Base-by-base conservation (phyloP, 2,329 filamentous ascomycete genomes). In the Leptoxyphium fumago region DNA sequence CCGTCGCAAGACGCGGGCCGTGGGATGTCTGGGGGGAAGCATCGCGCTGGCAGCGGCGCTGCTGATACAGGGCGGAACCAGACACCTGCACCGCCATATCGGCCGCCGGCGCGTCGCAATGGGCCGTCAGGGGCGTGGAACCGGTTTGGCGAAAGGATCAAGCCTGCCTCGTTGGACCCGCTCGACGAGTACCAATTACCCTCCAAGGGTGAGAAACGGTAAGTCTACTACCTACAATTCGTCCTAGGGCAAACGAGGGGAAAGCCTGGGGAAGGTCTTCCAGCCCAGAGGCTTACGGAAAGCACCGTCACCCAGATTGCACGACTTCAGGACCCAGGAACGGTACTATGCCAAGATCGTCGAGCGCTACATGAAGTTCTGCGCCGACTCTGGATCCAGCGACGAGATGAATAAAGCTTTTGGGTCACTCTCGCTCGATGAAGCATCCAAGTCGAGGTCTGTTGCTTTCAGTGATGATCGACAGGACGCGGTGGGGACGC, bases 171-270 rank as follows among this genome's bases (percentile, higher is more conserved):
- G 39, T 68, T 78, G 45, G 87, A 95, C 61, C 77, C 84, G 11
- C 69, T 96, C 26, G 84, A 93, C 53, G 74, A 71, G 47, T 82
- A 93, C 52, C 88, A 89, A 1, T 72, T 94, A 51, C 85, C 85
- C 4, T 94, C 87, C 2, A 95, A 94, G 59, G 89, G 89, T 43
- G 89, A 96, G 62, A 83, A 73, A 40, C 81, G 83, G 87, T 89
- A 69, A 43, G 55, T 39, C 46, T 45, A 29, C 46, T 45, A 18
- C 15, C 29, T 14, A 36, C 18, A 13, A 39, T 8, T n/a, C 10
- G n/a, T n/a, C 29, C 13, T 15, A n/a, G 28, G 28, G 29, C 45
- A 38, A 30, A 39, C 28, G 21, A 26, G 7, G 21, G 21, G 21
- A 26, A 26, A 26, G 21, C 21, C 21, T 26, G 21, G 21, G 21